phyloP scores from a whole-genome alignment of 1,284 basidiomycete species.

The Thelephora terrestris region DNA sequence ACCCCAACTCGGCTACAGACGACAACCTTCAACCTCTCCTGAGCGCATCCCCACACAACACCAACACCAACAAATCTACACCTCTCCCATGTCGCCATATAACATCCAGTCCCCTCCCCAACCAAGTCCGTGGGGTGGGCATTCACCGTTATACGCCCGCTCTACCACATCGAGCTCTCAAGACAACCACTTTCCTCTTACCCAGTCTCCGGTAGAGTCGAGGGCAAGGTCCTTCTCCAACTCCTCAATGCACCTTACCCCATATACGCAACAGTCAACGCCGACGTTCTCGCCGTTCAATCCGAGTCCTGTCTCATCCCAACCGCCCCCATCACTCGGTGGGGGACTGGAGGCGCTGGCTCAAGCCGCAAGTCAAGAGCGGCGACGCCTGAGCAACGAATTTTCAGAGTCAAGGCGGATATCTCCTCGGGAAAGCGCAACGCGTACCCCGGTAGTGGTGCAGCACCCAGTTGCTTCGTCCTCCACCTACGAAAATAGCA shows the following conservation, averaged over 20 bases:
- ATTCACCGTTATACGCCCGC: background rate
- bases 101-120: no score
- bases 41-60: background rate
- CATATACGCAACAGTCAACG: background rate
- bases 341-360: conserved; percentile 44
- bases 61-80: no score
- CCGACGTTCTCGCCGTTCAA: no score
- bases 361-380: conserved; percentile 44
- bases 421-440: conserved; percentile 9
- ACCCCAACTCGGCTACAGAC: conserved; percentile 6
- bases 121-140: no score
- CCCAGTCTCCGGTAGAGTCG: background rate
- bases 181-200: background rate
- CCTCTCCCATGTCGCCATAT: no score
- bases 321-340: conserved; percentile 5
- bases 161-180: conserved; percentile 1
- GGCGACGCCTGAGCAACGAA: conserved; percentile 31
- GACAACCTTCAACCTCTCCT: conserved; percentile 5
- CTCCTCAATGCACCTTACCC: background rate
- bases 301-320: background rate
- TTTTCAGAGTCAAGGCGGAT: conserved; percentile 7
- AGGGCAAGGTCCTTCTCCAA: background rate
- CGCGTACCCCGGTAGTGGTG: background rate
- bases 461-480: background rate
- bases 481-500: background rate